These are phyloP conservation scores for Colletotrichum cordylinicola DNA, from an alignment of 2,329 filamentous ascomycete species.

Conservation along the genomic window DNA sequence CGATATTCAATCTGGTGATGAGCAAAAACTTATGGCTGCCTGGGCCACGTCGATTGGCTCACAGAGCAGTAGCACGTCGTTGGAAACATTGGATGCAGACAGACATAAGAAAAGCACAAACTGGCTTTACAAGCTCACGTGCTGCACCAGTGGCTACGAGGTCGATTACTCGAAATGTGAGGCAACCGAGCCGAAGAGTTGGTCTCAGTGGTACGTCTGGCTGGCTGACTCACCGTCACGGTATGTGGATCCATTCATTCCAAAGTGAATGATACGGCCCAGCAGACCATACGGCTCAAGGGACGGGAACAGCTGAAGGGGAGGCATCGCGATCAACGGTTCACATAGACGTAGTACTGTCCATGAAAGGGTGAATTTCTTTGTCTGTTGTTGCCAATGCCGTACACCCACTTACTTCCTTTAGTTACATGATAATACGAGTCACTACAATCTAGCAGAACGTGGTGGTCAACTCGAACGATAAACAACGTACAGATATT, in stretches of 20 bases:
- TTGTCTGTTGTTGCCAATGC: accelerated
- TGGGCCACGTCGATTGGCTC: background rate
- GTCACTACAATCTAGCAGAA: background rate
- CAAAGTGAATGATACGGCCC: background rate
- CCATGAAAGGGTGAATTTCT: background rate
- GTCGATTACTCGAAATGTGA: background rate
- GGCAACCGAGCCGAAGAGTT: accelerated
- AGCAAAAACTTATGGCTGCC: background rate
- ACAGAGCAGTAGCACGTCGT: background rate
- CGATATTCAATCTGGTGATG: background rate
- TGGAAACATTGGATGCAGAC: accelerated
- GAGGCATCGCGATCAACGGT: accelerated
- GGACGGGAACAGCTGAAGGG: background rate
- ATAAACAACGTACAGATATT: accelerated
- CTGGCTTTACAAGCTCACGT: background rate
- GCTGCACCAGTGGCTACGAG: too few relatives aligned
- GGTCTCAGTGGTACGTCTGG: background rate
- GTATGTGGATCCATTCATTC: background rate
- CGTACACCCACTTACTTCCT: accelerated
- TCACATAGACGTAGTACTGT: background rate
- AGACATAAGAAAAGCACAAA: background rate
- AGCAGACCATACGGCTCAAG: accelerated
- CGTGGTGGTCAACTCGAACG: accelerated
- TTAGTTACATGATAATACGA: background rate
- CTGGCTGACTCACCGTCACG: background rate